A percentile compares a stretch with the other conserved stretches of the same genome.
phyloP scores from a whole-genome alignment of 306 rosid species.

The Vicia villosa region DNA sequence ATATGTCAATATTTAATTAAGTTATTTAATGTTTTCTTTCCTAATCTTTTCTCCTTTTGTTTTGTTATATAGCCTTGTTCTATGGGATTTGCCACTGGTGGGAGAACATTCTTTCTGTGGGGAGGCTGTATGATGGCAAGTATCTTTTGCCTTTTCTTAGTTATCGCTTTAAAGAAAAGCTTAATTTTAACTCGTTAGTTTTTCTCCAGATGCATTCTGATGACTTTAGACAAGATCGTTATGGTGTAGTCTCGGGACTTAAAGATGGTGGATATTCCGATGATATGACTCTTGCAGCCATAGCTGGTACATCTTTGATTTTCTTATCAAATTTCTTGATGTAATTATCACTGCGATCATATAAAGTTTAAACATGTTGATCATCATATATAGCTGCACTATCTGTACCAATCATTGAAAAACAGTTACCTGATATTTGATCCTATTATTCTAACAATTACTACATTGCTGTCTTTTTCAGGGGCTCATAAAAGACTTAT shows the following conservation, averaged over 20 bases:
- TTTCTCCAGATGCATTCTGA: slow-evolving; percentile 91
- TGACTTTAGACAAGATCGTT: slow-evolving; percentile 80
- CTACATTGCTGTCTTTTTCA: slow-evolving; percentile 43
- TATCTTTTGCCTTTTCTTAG: slow-evolving; percentile 37
- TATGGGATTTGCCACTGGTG: slow-evolving; percentile 99
- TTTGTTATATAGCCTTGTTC: slow-evolving; percentile 79
- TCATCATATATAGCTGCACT: slow-evolving; percentile 7
- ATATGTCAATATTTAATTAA: slow-evolving; percentile 11
- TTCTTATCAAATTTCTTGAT: slow-evolving; percentile 7
- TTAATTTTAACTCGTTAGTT: slow-evolving; percentile 41
- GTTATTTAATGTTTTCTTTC: slow-evolving; percentile 8
- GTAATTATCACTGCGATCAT: slow-evolving; percentile 5
- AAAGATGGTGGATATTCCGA: slow-evolving; percentile 96
- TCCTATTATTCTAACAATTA: slow-evolving; percentile 12
- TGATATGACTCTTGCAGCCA: slow-evolving; percentile 98
- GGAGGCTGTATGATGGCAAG: slow-evolving; percentile 99
- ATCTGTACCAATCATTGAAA: slow-evolving; percentile 1
- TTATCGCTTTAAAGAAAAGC: slow-evolving; percentile 34
- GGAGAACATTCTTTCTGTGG: slow-evolving; percentile 95
- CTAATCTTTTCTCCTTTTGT: slow-evolving; percentile 32
- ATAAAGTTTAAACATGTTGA: slow-evolving; percentile 11
- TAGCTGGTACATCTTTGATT: slow-evolving; percentile 65
- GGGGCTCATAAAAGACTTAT: slow-evolving; percentile 95
- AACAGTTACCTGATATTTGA: slow-evolving; percentile 4
- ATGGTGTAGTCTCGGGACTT: slow-evolving; percentile 85